Evolutionary conservation across 2,329 filamentous ascomycete species (phyloP), one percentile per base, ranked within the genome.

Genomic region (Penicillium sp.): DNA sequence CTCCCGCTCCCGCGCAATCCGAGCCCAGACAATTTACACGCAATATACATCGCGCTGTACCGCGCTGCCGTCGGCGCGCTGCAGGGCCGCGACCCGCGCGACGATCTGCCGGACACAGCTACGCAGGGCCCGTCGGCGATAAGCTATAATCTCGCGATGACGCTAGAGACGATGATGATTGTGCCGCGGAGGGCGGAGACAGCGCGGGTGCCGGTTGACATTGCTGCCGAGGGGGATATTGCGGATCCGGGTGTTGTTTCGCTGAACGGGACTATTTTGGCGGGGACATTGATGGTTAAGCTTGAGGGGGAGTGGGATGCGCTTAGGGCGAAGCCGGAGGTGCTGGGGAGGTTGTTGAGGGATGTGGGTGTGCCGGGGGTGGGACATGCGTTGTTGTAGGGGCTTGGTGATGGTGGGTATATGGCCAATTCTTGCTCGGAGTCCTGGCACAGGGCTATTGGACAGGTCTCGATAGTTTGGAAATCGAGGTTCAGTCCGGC

Each of bases 131-230:
- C 76, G 2, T 72, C 79, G 0, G 75, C 76, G 0, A 81, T 86
- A 47, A 85, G 82, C 69, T 86, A 87, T 69, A 87, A 86, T 59
- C 75, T 86, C 2, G 83, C 81, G 10, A 82, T 86, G 79, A 86
- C 83, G 0, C 78, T 76, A 3, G 70, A 75, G 1, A 77, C 74
- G 7, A 85, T 87, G 82, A 78, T 81, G 54, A 80, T 87, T 19
- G 77, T 81, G 37, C 83, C 83, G 3, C 73, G 84, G 55, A 73
- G 73, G 40, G 75, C 70, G 19, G 83, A 84, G 64, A 77, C 76
- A 10, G 75, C 75, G 0, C 70, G 68, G 37, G 71, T 83, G 4
- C 72, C 72, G 2, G 68, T 78, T 6, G 73, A 77, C 16, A 64
- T 73, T 36, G 75, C 72, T 6, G 70, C 69, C 5, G 72, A 76